Percentiles rank a stretch among this genome's conserved stretches.
Evolutionary conservation across 345 rosid species (phyloP).

Genomic region (Eutrema japonicum): DNA sequence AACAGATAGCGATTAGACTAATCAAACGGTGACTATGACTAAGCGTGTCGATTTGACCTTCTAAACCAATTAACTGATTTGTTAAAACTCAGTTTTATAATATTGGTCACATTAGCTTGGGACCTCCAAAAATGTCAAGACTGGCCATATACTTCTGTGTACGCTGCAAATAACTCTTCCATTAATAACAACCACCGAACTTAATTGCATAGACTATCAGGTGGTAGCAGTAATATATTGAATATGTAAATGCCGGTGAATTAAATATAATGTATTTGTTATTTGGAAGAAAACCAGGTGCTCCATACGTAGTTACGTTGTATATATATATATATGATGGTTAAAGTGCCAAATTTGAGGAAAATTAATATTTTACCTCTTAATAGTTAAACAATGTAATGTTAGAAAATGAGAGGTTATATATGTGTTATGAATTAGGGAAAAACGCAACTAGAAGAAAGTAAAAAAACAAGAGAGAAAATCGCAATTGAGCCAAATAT

Average conservation of each 20-base stretch:
- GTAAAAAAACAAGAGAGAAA: too few relatives aligned
- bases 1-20: neutral
- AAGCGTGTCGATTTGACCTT: conserved; percentile 1
- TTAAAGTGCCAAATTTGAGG: conserved; percentile 22
- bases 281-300: neutral
- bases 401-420: neutral
- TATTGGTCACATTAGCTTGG: neutral
- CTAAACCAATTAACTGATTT: neutral
- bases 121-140: neutral
- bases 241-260: conserved; percentile 24
- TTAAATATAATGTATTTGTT: conserved; percentile 1
- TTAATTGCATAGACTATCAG: neutral
- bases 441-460: too few relatives aligned
- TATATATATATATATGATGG: neutral
- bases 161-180: neutral
- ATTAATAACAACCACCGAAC: conserved; percentile 28
- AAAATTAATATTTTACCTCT: neutral
- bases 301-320: neutral
- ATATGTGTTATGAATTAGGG: neutral
- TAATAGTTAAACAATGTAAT: neutral
- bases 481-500: too few relatives aligned
- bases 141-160: neutral
- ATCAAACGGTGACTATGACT: conserved; percentile 2
- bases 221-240: conserved; percentile 4
- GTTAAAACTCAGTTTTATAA: neutral